phyloP scores from a whole-genome alignment of 2,329 filamentous ascomycete genomes.

The Pseudogymnoascus sp. region DNA sequence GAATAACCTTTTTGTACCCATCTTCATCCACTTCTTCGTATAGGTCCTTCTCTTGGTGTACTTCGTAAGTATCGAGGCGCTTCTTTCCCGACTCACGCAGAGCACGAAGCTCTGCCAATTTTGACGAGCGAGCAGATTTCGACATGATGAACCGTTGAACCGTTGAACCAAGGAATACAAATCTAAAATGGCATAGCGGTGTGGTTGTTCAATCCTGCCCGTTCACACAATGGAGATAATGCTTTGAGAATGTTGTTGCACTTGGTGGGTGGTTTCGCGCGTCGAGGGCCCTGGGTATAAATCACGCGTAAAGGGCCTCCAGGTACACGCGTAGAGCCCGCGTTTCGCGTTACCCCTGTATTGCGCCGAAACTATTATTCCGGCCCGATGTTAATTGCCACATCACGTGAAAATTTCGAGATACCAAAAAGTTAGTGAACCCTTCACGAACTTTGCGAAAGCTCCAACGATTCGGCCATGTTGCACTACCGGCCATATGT shows the following conservation, averaged over 20 bases:
- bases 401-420: slow-evolving; percentile 2
- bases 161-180: neutral
- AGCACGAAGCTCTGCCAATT: slow-evolving; percentile 71
- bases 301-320: neutral
- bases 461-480: slow-evolving; percentile 5
- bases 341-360: slow-evolving; percentile 5
- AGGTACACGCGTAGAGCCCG: neutral
- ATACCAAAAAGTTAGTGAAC: slow-evolving; percentile 3
- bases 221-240: neutral
- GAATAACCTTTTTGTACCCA: slow-evolving; percentile 92
- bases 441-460: slow-evolving; percentile 1
- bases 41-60: slow-evolving; percentile 73
- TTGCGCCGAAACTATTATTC: neutral
- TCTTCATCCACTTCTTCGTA: slow-evolving; percentile 98
- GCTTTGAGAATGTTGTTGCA: neutral
- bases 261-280: slow-evolving; percentile 4
- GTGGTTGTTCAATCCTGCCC: neutral
- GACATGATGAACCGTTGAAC: slow-evolving; percentile 21
- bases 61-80: slow-evolving; percentile 76
- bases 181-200: neutral
- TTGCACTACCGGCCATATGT: slow-evolving; percentile 1
- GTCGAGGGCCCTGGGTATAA: neutral
- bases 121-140: slow-evolving; percentile 30
- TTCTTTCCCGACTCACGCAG: slow-evolving; percentile 87
- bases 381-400: neutral